These are phyloP conservation scores for Quercus phellos DNA, from an alignment of 331 rosid species.

Conservation along the genomic window DNA sequence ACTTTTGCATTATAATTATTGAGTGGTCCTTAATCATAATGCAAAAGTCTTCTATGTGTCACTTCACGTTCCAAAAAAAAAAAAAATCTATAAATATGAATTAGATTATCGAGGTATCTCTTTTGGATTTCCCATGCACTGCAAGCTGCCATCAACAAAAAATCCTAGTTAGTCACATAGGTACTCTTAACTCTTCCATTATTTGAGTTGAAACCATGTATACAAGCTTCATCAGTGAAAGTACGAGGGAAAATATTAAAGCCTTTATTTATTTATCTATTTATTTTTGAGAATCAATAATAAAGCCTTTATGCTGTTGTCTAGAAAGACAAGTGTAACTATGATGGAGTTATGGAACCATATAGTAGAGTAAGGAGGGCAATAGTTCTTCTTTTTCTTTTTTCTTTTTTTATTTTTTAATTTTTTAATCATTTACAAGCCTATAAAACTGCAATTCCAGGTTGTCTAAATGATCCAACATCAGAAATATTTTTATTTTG, in stretches of 20 bases:
- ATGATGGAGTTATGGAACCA: neutral
- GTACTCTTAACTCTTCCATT: conserved; percentile 92
- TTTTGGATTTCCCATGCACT: conserved; percentile 79
- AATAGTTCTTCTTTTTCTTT: too few species aligned
- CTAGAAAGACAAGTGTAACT: neutral
- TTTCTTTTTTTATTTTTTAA: too few species aligned
- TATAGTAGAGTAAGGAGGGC: neutral
- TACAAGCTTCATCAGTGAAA: conserved; percentile 3
- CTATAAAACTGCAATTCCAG: too few species aligned
- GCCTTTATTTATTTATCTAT: too few species aligned
- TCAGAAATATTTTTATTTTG: too few species aligned
- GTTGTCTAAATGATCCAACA: too few species aligned
- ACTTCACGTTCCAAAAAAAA: too few species aligned
- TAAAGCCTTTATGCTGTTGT: neutral
- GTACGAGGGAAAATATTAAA: neutral
- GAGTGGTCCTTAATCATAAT: too few species aligned
- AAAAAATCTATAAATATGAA: neutral
- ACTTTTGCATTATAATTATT: too few species aligned
- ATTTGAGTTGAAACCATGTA: conserved; percentile 65
- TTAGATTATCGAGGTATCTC: conserved; percentile 47
- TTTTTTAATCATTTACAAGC: too few species aligned
- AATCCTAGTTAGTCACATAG: conserved; percentile 79
- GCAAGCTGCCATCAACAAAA: conserved; percentile 79
- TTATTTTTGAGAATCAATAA: neutral
- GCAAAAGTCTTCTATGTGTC: too few species aligned